These are phyloP conservation scores for Colletotrichum aenigma DNA, from an alignment of 2,329 filamentous ascomycete species.

Conservation along the genomic window DNA sequence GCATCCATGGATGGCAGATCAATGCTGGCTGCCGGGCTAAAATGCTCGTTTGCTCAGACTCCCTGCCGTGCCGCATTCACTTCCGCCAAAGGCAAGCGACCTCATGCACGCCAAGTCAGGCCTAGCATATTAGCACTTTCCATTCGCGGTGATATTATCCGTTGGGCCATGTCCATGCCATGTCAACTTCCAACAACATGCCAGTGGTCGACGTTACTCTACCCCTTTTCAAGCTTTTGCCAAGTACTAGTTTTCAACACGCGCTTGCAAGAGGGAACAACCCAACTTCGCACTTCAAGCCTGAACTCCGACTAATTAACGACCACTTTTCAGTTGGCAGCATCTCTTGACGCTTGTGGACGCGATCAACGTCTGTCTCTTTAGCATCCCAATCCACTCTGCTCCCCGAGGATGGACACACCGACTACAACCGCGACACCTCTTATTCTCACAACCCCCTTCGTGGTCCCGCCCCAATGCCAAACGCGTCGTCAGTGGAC, in stretches of 20 bases:
- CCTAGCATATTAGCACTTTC: background rate
- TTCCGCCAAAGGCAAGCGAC: background rate
- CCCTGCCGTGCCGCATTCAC: background rate
- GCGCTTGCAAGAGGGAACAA: too few species aligned
- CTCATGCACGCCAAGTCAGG: background rate
- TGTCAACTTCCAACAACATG: background rate
- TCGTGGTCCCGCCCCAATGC: background rate
- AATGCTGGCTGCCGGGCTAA: too few species aligned
- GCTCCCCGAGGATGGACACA: background rate
- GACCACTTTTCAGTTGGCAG: too few species aligned
- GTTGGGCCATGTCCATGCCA: background rate
- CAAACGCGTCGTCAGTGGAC: background rate
- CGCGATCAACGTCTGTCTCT: accelerated
- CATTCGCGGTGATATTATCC: accelerated
- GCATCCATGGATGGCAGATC: too few species aligned
- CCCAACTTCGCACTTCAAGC: too few species aligned
- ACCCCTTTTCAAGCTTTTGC: background rate
- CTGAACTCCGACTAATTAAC: too few species aligned
- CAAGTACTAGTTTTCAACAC: background rate
- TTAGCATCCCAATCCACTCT: background rate
- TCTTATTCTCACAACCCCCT: background rate
- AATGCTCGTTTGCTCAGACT: too few species aligned
- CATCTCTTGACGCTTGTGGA: too few species aligned
- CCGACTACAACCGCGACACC: background rate
- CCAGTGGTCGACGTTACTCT: background rate